phyloP scores from a whole-genome alignment of 2,329 filamentous ascomycete genomes.

The Purpureocillium lavendulum region DNA sequence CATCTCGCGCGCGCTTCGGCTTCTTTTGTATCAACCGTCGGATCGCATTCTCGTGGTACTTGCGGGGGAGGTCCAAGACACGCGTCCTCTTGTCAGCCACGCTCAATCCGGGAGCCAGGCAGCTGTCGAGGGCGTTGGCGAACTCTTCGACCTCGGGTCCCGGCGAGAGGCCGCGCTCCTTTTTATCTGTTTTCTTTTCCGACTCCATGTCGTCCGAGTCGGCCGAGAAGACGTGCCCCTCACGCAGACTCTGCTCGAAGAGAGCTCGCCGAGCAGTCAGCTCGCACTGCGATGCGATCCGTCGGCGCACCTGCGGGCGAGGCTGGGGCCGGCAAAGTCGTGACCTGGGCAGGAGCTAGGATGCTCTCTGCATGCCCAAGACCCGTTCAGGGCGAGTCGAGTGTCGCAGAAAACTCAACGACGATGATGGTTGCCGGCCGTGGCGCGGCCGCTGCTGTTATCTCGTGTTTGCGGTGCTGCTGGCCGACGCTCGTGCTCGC shows the following conservation, averaged over 20 bases:
- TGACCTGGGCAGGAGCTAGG: not conserved
- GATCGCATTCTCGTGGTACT: conserved; percentile 50
- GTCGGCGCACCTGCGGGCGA: not conserved
- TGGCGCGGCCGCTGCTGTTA: too few relatives aligned
- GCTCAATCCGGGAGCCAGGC: conserved; percentile 43
- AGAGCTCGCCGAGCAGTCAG: too few relatives aligned
- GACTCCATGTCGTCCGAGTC: conserved; percentile 1
- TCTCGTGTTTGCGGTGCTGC: too few relatives aligned
- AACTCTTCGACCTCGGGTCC: conserved; percentile 82
- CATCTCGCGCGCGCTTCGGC: conserved; percentile 17
- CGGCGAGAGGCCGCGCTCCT: conserved; percentile 41
- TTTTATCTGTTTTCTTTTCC: conserved; percentile 19
- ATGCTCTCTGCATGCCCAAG: not conserved
- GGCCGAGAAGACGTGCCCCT: not conserved
- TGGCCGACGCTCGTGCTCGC: too few relatives aligned
- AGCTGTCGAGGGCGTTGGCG: conserved; percentile 72
- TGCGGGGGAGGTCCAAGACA: conserved; percentile 51
- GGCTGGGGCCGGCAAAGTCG: not conserved
- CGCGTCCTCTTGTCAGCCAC: conserved; percentile 51
- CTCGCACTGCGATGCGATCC: not conserved
- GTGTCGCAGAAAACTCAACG: too few relatives aligned
- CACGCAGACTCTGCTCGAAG: too few relatives aligned
- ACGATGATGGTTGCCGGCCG: too few relatives aligned
- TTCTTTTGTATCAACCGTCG: conserved; percentile 21
- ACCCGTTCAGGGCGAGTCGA: not conserved